A percentile compares a stretch with the other conserved stretches of the same genome.
phyloP scores from a whole-genome alignment of 2,329 filamentous ascomycete species.

The Phyllosticta ampelicida region DNA sequence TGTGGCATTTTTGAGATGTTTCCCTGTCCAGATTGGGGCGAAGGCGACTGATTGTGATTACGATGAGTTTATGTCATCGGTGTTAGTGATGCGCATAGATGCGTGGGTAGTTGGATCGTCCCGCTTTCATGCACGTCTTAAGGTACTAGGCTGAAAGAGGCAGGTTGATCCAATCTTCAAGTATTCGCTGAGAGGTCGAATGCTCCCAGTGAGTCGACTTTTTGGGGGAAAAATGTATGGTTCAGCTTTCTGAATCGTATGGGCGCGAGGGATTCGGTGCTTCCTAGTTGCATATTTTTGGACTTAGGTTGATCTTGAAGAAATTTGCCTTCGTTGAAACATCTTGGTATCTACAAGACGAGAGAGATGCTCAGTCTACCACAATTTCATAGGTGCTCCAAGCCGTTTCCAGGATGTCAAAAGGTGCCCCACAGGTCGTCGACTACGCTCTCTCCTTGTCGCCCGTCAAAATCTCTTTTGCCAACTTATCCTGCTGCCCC shows the following conservation, averaged over 20 bases:
- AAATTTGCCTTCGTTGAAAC: too few relatives aligned
- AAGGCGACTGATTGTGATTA: neutral
- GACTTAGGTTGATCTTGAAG: too few relatives aligned
- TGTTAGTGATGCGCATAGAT: neutral
- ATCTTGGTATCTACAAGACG: neutral
- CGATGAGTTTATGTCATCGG: neutral
- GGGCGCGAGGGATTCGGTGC: too few relatives aligned
- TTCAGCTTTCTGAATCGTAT: too few relatives aligned
- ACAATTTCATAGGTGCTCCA: neutral
- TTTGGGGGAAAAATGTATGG: too few relatives aligned
- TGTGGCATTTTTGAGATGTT: too few relatives aligned
- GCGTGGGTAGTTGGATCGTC: neutral
- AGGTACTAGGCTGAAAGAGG: neutral
- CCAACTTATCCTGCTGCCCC: conserved; percentile 35
- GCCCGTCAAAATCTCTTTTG: conserved; percentile 33
- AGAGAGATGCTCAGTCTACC: neutral
- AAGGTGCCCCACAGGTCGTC: neutral
- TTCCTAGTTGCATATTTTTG: too few relatives aligned
- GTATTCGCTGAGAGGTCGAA: too few relatives aligned
- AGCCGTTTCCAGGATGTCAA: neutral
- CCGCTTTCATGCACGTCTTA: neutral
- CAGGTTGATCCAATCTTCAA: neutral
- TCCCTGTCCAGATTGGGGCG: neutral
- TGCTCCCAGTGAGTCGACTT: too few relatives aligned
- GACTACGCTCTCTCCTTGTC: neutral